phyloP scores from a whole-genome alignment of 257 asterid species.

The Solanum acaule region DNA sequence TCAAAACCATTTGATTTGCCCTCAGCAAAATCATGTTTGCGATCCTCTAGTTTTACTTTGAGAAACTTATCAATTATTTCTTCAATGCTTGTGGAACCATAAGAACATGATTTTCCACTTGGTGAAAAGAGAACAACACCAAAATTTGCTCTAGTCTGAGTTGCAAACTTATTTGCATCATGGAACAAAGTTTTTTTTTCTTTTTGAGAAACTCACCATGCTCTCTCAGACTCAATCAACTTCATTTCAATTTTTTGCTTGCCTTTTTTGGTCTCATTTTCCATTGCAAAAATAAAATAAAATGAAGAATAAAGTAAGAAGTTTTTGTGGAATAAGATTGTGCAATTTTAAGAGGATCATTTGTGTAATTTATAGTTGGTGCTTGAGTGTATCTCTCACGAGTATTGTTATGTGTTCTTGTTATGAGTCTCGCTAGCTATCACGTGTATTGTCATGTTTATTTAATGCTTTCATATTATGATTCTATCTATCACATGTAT shows the following conservation, averaged over 20 bases:
- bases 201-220: background rate
- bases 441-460: background rate
- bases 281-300: background rate
- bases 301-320: background rate
- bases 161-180: too few species aligned
- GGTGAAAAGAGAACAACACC: background rate
- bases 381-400: background rate
- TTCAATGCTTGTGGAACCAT: background rate
- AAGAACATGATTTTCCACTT: background rate
- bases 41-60: too few species aligned
- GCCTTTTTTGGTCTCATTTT: background rate
- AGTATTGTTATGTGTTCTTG: background rate
- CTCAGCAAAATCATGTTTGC: too few species aligned
- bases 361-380: background rate
- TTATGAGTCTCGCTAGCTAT: background rate
- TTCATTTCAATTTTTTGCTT: background rate
- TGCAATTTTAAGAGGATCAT: background rate
- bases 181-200: background rate
- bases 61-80: background rate
- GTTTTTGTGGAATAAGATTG: background rate
- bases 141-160: too few species aligned
- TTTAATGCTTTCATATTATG: background rate
- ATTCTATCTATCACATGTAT: background rate
- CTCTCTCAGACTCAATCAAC: background rate
- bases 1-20: too few species aligned